Percentiles rank a stretch among this genome's conserved stretches.
phyloP scores from a whole-genome alignment of 1,284 basidiomycete genomes.

The Hortiboletus rubellus region DNA sequence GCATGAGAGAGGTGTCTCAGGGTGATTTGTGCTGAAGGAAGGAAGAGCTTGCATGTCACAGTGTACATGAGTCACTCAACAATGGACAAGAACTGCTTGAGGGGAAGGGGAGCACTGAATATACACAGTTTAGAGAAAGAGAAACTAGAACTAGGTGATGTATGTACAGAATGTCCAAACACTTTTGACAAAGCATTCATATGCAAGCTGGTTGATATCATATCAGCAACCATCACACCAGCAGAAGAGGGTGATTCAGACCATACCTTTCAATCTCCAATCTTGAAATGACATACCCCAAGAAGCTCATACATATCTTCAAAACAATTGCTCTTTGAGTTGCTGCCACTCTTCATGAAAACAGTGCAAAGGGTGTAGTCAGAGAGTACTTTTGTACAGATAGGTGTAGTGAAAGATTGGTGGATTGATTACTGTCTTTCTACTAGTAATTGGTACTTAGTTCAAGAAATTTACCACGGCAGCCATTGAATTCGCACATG shows the following conservation, averaged over 20 bases:
- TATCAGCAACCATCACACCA: constrained; percentile 4
- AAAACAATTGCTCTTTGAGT: constrained; percentile 61
- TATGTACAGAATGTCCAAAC: constrained; percentile 55
- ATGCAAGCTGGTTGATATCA: constrained; percentile 50
- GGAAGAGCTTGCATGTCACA: constrained; percentile 61
- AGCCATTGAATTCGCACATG: no score
- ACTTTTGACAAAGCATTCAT: constrained; percentile 54
- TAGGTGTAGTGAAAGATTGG: no score
- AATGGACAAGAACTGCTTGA: constrained; percentile 56
- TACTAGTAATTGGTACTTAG: no score
- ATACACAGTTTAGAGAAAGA: constrained; percentile 35
- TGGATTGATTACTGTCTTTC: no score
- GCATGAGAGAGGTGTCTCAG: constrained; percentile 8
- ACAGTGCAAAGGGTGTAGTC: no score
- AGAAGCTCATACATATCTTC: constrained; percentile 72
- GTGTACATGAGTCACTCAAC: constrained; percentile 67
- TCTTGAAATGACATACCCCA: constrained; percentile 71
- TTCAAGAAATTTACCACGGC: no score
- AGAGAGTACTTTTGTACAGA: no score
- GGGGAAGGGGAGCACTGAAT: constrained; percentile 36
- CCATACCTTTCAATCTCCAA: constrained; percentile 65
- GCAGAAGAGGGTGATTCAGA: neutral
- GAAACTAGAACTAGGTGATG: constrained; percentile 23
- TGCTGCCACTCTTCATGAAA: constrained; percentile 51
- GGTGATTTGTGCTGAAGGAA: constrained; percentile 43